phyloP scores from a whole-genome alignment of 2,329 filamentous ascomycete genomes.

The Phymatotrichopsis omnivora region DNA sequence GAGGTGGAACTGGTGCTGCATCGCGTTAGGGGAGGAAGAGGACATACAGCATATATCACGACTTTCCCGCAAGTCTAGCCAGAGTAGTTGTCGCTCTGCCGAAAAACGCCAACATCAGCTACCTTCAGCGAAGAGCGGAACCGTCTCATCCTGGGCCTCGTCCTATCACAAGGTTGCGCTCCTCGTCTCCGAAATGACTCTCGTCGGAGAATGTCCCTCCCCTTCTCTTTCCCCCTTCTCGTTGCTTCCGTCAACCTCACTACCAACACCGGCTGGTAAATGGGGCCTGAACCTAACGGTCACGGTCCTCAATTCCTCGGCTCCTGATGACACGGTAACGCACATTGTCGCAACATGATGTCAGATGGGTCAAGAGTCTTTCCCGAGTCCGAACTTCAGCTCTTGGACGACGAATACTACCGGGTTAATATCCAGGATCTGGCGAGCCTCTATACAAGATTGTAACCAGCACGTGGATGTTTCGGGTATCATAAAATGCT shows the following conservation, averaged over 20 bases:
- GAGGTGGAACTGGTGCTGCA: too few relatives aligned
- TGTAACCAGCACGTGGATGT: conserved; percentile 49
- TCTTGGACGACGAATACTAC: conserved; percentile 67
- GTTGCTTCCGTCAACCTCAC: conserved; percentile 26
- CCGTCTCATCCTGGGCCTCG: conserved; percentile 20
- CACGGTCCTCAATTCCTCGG: conserved; percentile 69
- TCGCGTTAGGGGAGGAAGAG: too few relatives aligned
- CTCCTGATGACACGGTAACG: conserved; percentile 85
- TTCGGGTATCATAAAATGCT: conserved; percentile 60
- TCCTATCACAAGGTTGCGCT: conserved; percentile 31
- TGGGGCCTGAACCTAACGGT: conserved; percentile 61
- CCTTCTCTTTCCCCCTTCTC: not conserved
- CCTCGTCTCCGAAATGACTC: conserved; percentile 71
- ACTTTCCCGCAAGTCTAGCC: too few relatives aligned
- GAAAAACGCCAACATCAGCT: not conserved
- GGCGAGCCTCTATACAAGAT: conserved; percentile 28
- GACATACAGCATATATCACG: too few relatives aligned
- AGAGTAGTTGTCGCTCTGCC: not conserved
- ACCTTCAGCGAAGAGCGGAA: conserved; percentile 22
- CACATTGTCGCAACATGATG: conserved; percentile 87
- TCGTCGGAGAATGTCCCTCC: conserved; percentile 77
- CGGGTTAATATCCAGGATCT: conserved; percentile 58
- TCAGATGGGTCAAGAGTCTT: conserved; percentile 66
- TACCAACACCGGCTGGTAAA: conserved; percentile 26
- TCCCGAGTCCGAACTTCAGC: conserved; percentile 70